Conservation (phyloP, 257 asterid genomes). For the Paulownia fortunei region DNA sequence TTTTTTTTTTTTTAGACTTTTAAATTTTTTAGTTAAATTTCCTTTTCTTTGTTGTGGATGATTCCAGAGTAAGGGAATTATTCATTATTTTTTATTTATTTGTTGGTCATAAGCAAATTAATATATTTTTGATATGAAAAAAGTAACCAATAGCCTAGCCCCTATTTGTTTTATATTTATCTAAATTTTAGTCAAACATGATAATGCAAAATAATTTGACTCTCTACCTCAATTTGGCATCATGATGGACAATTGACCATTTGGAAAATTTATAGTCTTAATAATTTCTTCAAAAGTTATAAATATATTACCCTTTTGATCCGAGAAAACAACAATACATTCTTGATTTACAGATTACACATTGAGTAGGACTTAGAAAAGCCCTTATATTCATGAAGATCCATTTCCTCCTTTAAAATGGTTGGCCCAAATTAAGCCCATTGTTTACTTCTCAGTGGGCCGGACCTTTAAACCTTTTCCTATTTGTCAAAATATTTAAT, state of each 20-base stretch:
- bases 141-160: too few relatives aligned
- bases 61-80: background rate
- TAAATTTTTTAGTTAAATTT: too few relatives aligned
- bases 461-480: too few relatives aligned
- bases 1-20: background rate
- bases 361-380: too few relatives aligned
- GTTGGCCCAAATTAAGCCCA: background rate
- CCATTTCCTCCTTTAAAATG: background rate
- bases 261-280: background rate
- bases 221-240: background rate
- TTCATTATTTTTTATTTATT: too few relatives aligned
- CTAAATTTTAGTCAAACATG: background rate
- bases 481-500: too few relatives aligned
- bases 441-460: too few relatives aligned
- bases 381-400: too few relatives aligned
- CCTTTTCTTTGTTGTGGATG: background rate
- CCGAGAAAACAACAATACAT: background rate
- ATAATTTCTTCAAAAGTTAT: background rate
- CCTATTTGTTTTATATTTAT: too few relatives aligned
- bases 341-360: too few relatives aligned
- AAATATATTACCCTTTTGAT: background rate
- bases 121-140: too few relatives aligned
- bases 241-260: constrained; percentile 6
- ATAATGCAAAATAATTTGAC: constrained; percentile 1
- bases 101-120: too few relatives aligned